Base-by-base conservation (phyloP, 805 yeast genomes). In the Saccharomyces kudriavzevii region DNA sequence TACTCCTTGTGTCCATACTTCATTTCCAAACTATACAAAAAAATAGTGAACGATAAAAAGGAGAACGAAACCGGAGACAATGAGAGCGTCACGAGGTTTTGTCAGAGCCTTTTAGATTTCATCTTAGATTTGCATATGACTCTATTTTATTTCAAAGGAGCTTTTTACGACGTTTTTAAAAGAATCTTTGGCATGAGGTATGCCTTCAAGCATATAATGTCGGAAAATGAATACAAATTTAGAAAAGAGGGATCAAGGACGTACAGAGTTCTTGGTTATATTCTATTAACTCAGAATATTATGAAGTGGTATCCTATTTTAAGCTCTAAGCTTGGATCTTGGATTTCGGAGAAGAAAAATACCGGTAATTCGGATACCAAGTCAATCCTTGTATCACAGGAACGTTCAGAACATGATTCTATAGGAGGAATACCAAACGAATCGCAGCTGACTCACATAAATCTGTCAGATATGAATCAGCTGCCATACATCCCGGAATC, bases 111-210 rank as follows among this genome's bases (percentile, higher is more conserved):
- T 3, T 59, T 81, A 29, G 84, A 84, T 56, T 50, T 79, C 1
- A 52, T 87, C 5, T 70, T 82, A 65, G 86, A 87, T 60, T 54
- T 87, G 14, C 96, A 92, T 66, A 69, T 90, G 50, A 92, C 96
- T 0, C 40, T 87, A 0, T 92, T 92, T 66, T 92, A 92, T 69
- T 81, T 91, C 63, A 77, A 76, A 47, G 98, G 97, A 2, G 78
- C 83, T 28, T 94, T 85, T 67, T 91, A 91, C 70, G 83, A 86
- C 50, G 59, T 90, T 4, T 79, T 87, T 1, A 90, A 89, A 61
- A 74, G 98, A 40, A 17, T 89, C 0, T 82, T 84, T 67, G 96
- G 96, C 0, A 65, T 92, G 66, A 72, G 96, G 40, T 92, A 92
- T 66, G 91, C 81, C 0, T 74, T 83, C 56, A 89, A 88, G 1